Base-by-base conservation (phyloP, 1,284 basidiomycete genomes). In the Trametes pubescens region DNA sequence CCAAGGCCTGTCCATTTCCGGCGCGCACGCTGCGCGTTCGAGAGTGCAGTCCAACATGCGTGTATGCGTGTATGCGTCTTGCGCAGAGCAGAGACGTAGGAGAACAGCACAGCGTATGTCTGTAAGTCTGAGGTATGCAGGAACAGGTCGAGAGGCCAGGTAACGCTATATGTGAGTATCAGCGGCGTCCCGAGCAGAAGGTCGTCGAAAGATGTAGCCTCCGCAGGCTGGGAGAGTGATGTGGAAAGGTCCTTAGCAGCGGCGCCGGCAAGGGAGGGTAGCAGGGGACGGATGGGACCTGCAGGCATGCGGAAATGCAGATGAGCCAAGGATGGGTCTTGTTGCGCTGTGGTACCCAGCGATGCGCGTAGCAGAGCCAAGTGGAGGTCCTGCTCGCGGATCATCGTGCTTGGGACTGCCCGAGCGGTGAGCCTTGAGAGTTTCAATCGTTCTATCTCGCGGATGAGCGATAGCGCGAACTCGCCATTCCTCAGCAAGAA, bases 91-190 rank as follows among this genome's bases (percentile, higher is more conserved):
- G 91, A 90, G 4, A 97, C 81, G 77, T 94, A 96, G 6, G 92
- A 85, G 76, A 95, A 95, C 54, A 97, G 78, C 32, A 86, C 85
- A 0, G 86, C 86, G 73, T 97, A 97, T 22, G 87, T 84, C 10
- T 85, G 79, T 18, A 96, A 80, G 70, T 95, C 93, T 0, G 87
- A 80, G 11, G 88, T 80, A 49, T 94, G 89, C 22, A 97, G 84
- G 78, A 97, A 96, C 37, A 96, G 86, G 75, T 97, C 94, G 51
- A 97, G 84, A 0, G 95, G 95, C 91, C 94, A 97, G 0, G 87
- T 79, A 26, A 95, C 86, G 9, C 76, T 80, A 73, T 93, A 94
- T 2, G 83, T 85, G 29, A 95, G 81, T 2, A 81, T 77, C 24
- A 94, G 78, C 0, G 90, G 87, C 0, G 92, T 92, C n/a, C 94